Conservation (phyloP, 495 filamentous ascomycete species). For the Sporormia fimetaria region DNA sequence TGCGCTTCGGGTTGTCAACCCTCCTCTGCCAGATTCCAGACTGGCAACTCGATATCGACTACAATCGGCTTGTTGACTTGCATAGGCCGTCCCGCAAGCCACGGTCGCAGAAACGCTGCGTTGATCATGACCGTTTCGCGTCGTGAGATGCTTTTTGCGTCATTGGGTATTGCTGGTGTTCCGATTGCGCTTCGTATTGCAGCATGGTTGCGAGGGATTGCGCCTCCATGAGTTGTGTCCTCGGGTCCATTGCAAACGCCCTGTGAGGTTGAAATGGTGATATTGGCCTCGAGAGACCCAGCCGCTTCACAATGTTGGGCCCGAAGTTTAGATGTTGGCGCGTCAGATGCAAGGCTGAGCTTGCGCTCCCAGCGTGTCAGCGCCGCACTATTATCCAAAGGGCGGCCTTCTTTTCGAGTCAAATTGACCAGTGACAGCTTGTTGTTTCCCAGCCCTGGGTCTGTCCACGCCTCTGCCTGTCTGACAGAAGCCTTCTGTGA, state of each 20-base stretch:
- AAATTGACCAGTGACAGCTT: constrained; percentile 50
- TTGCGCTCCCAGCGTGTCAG: constrained; percentile 23
- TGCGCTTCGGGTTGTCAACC: not conserved
- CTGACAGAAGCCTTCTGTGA: constrained; percentile 27
- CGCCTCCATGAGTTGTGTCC: constrained; percentile 10
- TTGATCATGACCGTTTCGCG: constrained; percentile 70
- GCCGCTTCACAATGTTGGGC: constrained; percentile 11
- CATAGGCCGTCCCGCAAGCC: constrained; percentile 48
- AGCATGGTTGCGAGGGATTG: constrained; percentile 7
- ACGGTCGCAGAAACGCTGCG: constrained; percentile 56
- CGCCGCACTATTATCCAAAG: constrained; percentile 35
- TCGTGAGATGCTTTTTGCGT: constrained; percentile 27
- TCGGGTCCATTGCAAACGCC: constrained; percentile 10
- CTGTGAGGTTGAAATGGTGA: constrained; percentile 16
- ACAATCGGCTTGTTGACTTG: constrained; percentile 64
- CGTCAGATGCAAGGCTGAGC: constrained; percentile 2
- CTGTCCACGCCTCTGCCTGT: constrained; percentile 34
- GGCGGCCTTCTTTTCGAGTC: constrained; percentile 37
- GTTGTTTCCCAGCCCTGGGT: constrained; percentile 40
- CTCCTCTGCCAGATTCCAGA: constrained; percentile 27
- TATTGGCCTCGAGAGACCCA: constrained; percentile 9
- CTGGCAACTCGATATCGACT: constrained; percentile 62
- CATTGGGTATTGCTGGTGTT: constrained; percentile 21
- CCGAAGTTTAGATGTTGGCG: constrained; percentile 6
- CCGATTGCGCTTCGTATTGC: constrained; percentile 11